Conservation (phyloP, 441 rosid genomes). For the Mallotus repandus region DNA sequence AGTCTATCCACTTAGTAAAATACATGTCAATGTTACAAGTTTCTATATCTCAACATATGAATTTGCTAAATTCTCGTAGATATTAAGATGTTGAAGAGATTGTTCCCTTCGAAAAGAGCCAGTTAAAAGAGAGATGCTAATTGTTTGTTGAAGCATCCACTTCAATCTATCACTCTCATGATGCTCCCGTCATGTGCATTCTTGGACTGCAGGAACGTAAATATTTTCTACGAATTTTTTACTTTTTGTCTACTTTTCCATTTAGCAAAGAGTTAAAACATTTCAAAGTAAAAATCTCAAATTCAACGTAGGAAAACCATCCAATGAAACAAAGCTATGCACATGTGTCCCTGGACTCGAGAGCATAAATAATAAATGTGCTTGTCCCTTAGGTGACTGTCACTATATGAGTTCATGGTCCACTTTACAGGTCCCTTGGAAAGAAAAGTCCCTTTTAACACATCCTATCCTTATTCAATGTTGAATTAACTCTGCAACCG, state of each 20-base stretch:
- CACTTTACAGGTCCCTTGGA: background rate
- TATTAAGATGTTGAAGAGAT: no score
- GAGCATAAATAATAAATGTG: background rate
- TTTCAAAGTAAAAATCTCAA: background rate
- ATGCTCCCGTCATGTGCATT: no score
- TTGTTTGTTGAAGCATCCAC: no score
- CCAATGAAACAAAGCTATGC: background rate
- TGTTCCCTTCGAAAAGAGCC: no score
- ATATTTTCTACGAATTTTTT: no score
- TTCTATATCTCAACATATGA: no score
- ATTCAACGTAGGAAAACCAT: background rate
- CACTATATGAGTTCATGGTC: background rate
- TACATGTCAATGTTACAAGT: no score
- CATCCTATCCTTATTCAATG: background rate
- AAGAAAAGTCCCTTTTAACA: background rate
- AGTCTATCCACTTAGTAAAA: no score
- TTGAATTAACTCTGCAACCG: background rate
- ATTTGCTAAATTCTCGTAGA: background rate
- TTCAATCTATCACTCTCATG: no score
- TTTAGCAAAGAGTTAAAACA: background rate
- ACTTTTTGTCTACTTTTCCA: no score
- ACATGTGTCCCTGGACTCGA: background rate
- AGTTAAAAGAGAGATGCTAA: no score
- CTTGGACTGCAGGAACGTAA: no score
- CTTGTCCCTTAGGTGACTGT: background rate